These are phyloP conservation scores for Carex arenaria DNA, from an alignment of 202 grass and related monocot species.

Conservation along the genomic window DNA sequence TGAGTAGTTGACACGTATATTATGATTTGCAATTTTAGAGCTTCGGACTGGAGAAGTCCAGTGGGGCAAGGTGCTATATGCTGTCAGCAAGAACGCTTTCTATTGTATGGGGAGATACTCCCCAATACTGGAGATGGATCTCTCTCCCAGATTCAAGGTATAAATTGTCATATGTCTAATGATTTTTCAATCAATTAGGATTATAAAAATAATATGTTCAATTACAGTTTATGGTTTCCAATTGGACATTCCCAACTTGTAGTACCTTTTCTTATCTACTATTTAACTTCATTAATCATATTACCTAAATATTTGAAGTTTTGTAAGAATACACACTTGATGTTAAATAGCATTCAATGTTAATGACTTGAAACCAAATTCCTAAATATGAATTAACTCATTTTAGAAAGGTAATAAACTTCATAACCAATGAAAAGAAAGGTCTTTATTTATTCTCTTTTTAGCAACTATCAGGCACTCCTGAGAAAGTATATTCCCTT, in stretches of 20 bases:
- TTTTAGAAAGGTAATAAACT: not conserved
- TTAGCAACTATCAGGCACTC: not conserved
- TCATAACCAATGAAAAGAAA: not conserved
- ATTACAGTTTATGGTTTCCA: not conserved
- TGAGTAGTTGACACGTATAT: not conserved
- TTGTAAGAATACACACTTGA: not conserved
- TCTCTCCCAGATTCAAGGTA: constrained; percentile 29
- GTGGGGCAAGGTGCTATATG: constrained; percentile 28
- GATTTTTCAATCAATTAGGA: not conserved
- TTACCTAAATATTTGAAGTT: not conserved
- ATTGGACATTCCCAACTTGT: not conserved
- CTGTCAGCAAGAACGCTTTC: constrained; percentile 26
- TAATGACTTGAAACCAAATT: not conserved
- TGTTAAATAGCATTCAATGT: not conserved
- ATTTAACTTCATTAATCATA: not conserved
- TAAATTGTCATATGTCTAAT: not conserved
- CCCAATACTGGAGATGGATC: constrained; percentile 27
- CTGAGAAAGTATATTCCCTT: not conserved
- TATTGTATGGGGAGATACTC: constrained; percentile 25
- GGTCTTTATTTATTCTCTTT: not conserved
- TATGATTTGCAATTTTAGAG: not conserved
- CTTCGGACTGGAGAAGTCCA: constrained; percentile 29
- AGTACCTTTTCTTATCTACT: not conserved
- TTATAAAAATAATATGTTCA: not conserved
- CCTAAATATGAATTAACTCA: not conserved